Evolutionary conservation across 2,329 filamentous ascomycete genomes (phyloP), one percentile per base, ranked within the genome.

Genomic region (Hypoxylon sp.): DNA sequence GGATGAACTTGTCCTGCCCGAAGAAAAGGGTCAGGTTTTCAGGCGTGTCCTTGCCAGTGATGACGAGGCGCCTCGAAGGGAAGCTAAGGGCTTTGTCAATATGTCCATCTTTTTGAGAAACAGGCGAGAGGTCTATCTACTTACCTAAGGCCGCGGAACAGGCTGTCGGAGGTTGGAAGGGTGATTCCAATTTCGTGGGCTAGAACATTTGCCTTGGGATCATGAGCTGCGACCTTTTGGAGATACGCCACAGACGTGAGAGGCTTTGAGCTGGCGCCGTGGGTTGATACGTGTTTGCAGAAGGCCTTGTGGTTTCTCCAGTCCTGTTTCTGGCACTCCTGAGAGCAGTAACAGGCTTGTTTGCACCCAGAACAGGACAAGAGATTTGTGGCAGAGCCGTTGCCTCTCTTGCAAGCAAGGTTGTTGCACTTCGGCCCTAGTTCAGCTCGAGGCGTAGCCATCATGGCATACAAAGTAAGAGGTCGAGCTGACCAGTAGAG

Each of bases 231-330:
- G 40, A 59, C 45, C 17, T 52, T 62, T 35, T 48, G 1, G 33
- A 55, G 53, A 45, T 63, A 65, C 3, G 20, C 13, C 7, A 38
- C 3, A 18, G 13, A 5, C 18, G 35, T 49, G 20, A 61, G 21
- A 48, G 41, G 37, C 10, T 21, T 31, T 5, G 55, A 58, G 38
- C 50, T 58, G 21, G 40, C 21, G 8, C 46, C 55, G 18, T 46
- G 46, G 24, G 45, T 55, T 21, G 50, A 17, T 4, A 47, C 55
- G 13, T 63, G 47, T 4, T 50, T 52, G 52, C 67, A 70, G 17
- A 54, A 38, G 15, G 17, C 38, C 55, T 70, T 68, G 58, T 71
- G 69, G 24, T 57, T n/a, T 41, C 58, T 59, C 61, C 62, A 70
- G 48, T 70, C 42, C 21, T 58, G 51, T 31, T 58, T 63, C 45